Conservation (phyloP, 2,329 filamentous ascomycete genomes). For the Pleoardoris graminearum region DNA sequence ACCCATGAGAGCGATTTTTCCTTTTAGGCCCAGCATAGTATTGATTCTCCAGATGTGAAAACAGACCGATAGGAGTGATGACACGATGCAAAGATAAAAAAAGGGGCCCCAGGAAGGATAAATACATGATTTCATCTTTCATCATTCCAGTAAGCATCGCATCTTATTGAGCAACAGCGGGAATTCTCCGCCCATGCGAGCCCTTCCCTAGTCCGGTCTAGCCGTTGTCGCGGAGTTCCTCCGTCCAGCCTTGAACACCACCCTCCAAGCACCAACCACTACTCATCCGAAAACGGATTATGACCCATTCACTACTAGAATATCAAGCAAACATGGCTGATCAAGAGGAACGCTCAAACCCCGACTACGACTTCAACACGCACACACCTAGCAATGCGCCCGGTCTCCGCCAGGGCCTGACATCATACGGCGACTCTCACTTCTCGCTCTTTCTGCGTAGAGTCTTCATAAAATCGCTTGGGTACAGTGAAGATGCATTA, state of each 20-base stretch:
- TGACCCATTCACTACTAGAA: neutral
- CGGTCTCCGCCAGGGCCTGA: conserved; percentile 66
- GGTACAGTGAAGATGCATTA: conserved; percentile 72
- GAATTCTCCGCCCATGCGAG: neutral
- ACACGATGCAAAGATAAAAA: neutral
- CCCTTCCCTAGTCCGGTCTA: neutral
- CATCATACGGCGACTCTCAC: conserved; percentile 72
- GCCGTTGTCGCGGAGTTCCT: conserved; percentile 1
- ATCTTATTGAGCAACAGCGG: too few species aligned
- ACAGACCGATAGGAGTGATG: neutral
- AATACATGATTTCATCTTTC: too few species aligned
- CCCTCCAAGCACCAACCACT: neutral
- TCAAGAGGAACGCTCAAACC: neutral
- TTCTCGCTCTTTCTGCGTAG: conserved; percentile 76
- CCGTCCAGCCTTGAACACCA: neutral
- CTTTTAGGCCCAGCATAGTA: conserved; percentile 5
- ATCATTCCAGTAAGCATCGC: too few species aligned
- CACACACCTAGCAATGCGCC: conserved; percentile 51
- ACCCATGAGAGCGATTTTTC: conserved; percentile 12
- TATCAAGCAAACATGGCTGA: neutral
- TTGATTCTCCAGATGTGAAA: neutral
- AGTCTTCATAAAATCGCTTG: conserved; percentile 76
- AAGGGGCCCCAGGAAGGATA: too few species aligned
- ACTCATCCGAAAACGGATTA: neutral
- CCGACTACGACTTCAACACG: conserved; percentile 62